These are phyloP conservation scores for Scytalidium lignicola DNA, from an alignment of 2,329 filamentous ascomycete genomes.

Conservation along the genomic window DNA sequence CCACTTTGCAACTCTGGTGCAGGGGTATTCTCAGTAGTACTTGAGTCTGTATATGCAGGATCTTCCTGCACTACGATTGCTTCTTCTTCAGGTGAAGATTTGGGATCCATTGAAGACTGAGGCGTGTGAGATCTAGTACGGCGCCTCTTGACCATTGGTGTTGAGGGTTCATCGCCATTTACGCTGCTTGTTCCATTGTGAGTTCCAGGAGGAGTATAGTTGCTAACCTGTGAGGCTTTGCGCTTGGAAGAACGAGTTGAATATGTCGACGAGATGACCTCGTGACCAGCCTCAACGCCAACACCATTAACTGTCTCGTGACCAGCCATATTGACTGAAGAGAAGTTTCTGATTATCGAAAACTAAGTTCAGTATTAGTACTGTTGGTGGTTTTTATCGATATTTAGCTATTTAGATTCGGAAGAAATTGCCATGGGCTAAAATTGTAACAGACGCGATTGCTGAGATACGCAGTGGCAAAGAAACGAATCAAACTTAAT, in stretches of 20 bases:
- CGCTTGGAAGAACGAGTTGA: slow-evolving; percentile 14
- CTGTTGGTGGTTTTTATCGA: not conserved
- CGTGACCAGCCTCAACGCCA: not conserved
- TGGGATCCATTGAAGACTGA: not conserved
- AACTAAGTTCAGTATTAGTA: not conserved
- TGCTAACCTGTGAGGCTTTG: slow-evolving; percentile 16
- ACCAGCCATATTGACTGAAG: slow-evolving; percentile 1
- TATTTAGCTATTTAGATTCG: not conserved
- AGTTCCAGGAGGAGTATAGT: not conserved
- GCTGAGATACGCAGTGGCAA: not conserved
- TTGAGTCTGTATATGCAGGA: not conserved
- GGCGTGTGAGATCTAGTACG: not conserved
- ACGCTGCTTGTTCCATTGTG: not conserved
- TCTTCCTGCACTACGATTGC: not conserved
- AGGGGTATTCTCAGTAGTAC: not conserved
- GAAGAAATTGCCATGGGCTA: not conserved
- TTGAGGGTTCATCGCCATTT: not conserved
- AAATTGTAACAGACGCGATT: not conserved
- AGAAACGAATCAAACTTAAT: not conserved
- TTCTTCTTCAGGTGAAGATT: not conserved
- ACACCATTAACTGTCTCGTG: slow-evolving; percentile 3
- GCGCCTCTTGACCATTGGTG: not conserved
- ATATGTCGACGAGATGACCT: slow-evolving; percentile 2
- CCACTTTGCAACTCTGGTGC: not conserved
- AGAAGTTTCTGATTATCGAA: not conserved